Evolutionary conservation across 306 rosid genomes (phyloP), one percentile per base, ranked within the genome.

Genomic region (Chamaecrista fasciculata): DNA sequence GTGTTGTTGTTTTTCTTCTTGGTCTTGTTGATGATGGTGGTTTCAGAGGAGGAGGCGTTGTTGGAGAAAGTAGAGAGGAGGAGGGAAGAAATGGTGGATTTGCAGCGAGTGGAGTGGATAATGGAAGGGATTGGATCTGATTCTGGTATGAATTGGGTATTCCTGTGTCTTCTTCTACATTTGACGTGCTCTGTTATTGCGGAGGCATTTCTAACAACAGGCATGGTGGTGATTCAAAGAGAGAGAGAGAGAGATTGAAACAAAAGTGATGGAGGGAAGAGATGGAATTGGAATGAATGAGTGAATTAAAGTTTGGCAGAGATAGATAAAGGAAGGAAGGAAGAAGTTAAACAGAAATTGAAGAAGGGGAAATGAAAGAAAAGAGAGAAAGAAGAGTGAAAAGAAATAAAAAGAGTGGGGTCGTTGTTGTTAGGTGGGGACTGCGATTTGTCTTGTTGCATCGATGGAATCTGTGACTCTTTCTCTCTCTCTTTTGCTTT

Each of bases 1-100:
- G 79, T 91, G 66, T 75, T 91, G 66, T 70, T 87, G 67, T 11
- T n/a, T n/a, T n/a, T n/a, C n/a, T n/a, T n/a, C n/a, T n/a, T n/a
- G n/a, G n/a, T n/a, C n/a, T 81, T 85, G 47, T 71, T 83, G 78
- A 79, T 91, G 66, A 72, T 91, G 66, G 68, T 87, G 67, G 8
- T 50, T 71, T 86, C 96, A 67, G 72, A 81, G 31, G 83, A 49
- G 47, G 50, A 44, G 42, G 46, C 26, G 76, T 16, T 69, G 81
- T 66, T 76, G 62, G 85, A 78, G 77, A 90, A 82, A 65, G 89
- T 70, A 4, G 97, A 91, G 61, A 88, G 87, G 3, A 89, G 84
- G 49, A 94, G 82, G 19, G 97, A 82, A 8, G 96, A 88, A 56
- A 94, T 91, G 70, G 91, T 85, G 82, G 97, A 80, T 80, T 87